Evolutionary conservation across 805 yeast species (phyloP).

Genomic region (Candida rishiriensis): DNA sequence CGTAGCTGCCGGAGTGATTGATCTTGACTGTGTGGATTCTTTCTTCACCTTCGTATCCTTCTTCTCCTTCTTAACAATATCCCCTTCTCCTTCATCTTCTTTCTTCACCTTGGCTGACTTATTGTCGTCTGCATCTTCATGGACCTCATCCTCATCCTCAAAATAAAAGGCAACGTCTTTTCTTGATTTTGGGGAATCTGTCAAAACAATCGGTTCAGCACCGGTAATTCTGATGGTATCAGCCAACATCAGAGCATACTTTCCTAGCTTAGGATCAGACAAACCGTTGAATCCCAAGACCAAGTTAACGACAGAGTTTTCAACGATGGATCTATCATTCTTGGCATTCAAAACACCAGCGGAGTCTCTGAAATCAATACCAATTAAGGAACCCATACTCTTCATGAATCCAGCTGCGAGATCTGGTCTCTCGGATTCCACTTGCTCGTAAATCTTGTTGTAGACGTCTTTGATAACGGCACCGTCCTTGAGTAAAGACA

Average conservation of each 20-base stretch:
- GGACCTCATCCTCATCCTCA: slow-evolving; percentile 64
- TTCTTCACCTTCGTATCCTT: slow-evolving; percentile 5
- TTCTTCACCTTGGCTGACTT: slow-evolving; percentile 24
- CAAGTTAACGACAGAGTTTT: slow-evolving; percentile 71
- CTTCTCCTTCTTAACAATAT: slow-evolving; percentile 18
- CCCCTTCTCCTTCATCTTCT: slow-evolving; percentile 19
- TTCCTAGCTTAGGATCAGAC: slow-evolving; percentile 45
- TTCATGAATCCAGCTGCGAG: slow-evolving; percentile 62
- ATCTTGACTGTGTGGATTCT: slow-evolving; percentile 4
- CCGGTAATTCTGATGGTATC: slow-evolving; percentile 75
- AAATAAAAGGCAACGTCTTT: slow-evolving; percentile 80
- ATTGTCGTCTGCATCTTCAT: slow-evolving; percentile 34
- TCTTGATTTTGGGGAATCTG: slow-evolving; percentile 67
- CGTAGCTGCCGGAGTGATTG: background rate
- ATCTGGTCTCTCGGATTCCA: slow-evolving; percentile 61
- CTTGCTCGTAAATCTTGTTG: slow-evolving; percentile 52
- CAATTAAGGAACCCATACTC: slow-evolving; percentile 84
- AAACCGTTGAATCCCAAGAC: slow-evolving; percentile 74
- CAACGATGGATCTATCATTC: slow-evolving; percentile 60
- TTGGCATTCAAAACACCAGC: slow-evolving; percentile 68
- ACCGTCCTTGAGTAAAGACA: slow-evolving; percentile 62
- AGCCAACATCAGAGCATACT: slow-evolving; percentile 67
- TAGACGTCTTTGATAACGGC: slow-evolving; percentile 63
- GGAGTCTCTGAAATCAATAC: slow-evolving; percentile 84
- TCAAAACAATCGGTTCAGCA: slow-evolving; percentile 58